Evolutionary conservation across 495 filamentous ascomycete genomes (phyloP).

Genomic region (Aspergillus sclerotioniger): DNA sequence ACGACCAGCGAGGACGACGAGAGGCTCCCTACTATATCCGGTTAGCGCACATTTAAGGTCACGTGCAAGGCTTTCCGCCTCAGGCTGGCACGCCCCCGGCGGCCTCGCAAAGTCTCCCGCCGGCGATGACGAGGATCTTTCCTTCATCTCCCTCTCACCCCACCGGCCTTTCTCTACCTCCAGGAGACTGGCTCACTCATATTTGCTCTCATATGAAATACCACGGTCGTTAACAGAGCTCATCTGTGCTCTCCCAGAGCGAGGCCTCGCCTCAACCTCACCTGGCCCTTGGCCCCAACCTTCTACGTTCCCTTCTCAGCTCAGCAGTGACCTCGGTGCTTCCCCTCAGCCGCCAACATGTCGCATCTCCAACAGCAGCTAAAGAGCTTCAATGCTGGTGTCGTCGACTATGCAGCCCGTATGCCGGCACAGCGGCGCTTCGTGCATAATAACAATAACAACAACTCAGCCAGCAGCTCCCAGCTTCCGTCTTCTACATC

Average conservation of each 20-base stretch:
- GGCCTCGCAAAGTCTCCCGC: neutral
- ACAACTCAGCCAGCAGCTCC: conserved; percentile 35
- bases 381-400: conserved; percentile 48
- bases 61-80: neutral
- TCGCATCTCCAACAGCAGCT: conserved; percentile 48
- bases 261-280: conserved; percentile 10
- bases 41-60: neutral
- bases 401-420: conserved; percentile 42
- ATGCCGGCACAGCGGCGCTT: conserved; percentile 45
- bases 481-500: conserved; percentile 41
- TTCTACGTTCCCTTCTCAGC: neutral
- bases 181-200: conserved; percentile 3
- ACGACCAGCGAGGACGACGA: neutral
- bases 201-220: conserved; percentile 12
- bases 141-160: neutral
- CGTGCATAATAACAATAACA: conserved; percentile 25
- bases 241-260: conserved; percentile 15
- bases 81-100: neutral
- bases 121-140: neutral
- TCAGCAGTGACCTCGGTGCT: neutral
- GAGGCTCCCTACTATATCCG: neutral
- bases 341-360: conserved; percentile 29
- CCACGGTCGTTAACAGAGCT: conserved; percentile 6
- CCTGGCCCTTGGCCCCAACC: neutral
- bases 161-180: neutral